Base-by-base conservation (phyloP, 2,329 filamentous ascomycete genomes). In the Beauveria bassiana region DNA sequence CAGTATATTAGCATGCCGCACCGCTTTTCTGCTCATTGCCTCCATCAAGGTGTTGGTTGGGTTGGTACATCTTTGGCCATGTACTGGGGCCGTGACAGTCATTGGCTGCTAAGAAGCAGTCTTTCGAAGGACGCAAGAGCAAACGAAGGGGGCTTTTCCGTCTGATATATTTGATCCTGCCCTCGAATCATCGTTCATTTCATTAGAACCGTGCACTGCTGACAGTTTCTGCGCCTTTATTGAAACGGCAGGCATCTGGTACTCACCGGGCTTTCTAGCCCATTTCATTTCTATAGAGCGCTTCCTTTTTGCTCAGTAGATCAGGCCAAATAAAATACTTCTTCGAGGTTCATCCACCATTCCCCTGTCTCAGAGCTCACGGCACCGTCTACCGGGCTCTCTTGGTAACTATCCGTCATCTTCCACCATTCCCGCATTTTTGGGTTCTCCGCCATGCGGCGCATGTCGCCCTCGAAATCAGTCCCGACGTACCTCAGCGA, bases 371-470 rank as follows among this genome's bases (percentile, higher is more conserved):
- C 80, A 64, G 84, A 86, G 63, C 79, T 80, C 67, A 76, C 79
- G 2, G 84, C 85, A 0, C 84, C 86, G 0, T 81, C 78, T 1
- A 87, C 82, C 34, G 88, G 70, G 50, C 78, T 81, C 72, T 85
- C 86, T 75, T 93, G 90, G 79, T 86, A 90, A 16, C 79, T 78
- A 72, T 93, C 90, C 55, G 90, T 93, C 85, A 93, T 87, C 62
- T 77, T 77, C 89, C 89, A 93, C 90, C 90, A 93, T 72, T 89
- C 86, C 61, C 84, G 81, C 40, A 93, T 87, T 69, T 86, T 87
- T 1, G 84, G 81, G 67, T 92, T 91, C 62, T 84, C 84, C 1
- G 81, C 79, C 89, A 93, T 92, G 64, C 78, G 80, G 72, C 84
- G 81, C 90, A 93, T 93, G 69, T 93, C 90, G 10, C 79, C 86